A percentile compares a stretch with the other conserved stretches of the same genome.
These are phyloP conservation scores for Coniochaeta sp. DNA, from an alignment of 2,329 filamentous ascomycete genomes.

Conservation along the genomic window DNA sequence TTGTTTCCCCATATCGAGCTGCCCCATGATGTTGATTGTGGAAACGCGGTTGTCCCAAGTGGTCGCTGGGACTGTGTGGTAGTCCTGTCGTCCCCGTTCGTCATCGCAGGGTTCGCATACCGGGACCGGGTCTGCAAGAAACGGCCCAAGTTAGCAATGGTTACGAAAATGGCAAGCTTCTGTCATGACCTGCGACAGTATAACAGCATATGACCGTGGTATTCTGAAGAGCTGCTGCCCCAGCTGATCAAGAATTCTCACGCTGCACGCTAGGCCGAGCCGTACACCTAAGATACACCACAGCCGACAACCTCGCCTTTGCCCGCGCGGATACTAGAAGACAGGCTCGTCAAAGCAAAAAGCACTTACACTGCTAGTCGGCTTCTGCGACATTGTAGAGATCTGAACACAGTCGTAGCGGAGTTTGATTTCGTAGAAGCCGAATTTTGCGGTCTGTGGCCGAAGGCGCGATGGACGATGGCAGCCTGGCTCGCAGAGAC, in stretches of 20 bases:
- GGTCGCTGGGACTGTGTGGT: neutral
- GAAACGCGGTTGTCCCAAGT: neutral
- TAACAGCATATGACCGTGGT: neutral
- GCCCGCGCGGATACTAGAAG: neutral
- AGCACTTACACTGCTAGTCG: conserved; percentile 22
- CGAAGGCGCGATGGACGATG: neutral
- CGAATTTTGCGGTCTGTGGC: conserved; percentile 4
- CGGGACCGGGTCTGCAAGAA: conserved; percentile 7
- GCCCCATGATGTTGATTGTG: conserved; percentile 14
- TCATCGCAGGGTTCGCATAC: conserved; percentile 25
- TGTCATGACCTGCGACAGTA: neutral
- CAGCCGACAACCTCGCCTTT: conserved; percentile 5
- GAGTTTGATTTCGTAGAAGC: neutral
- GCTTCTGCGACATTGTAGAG: conserved; percentile 23
- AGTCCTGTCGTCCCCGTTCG: conserved; percentile 10
- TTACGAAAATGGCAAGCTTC: neutral
- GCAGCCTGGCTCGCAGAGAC: conserved; percentile 7
- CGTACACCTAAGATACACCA: conserved; percentile 30
- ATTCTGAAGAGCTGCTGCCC: neutral
- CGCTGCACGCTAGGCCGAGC: conserved; percentile 16
- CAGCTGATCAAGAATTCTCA: neutral
- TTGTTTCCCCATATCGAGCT: conserved; percentile 44
- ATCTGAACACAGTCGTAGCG: conserved; percentile 14
- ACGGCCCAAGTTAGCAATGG: neutral
- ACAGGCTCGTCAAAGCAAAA: neutral